phyloP scores from a whole-genome alignment of 2,329 filamentous ascomycete genomes.

The Sporothrix variecibatus region DNA sequence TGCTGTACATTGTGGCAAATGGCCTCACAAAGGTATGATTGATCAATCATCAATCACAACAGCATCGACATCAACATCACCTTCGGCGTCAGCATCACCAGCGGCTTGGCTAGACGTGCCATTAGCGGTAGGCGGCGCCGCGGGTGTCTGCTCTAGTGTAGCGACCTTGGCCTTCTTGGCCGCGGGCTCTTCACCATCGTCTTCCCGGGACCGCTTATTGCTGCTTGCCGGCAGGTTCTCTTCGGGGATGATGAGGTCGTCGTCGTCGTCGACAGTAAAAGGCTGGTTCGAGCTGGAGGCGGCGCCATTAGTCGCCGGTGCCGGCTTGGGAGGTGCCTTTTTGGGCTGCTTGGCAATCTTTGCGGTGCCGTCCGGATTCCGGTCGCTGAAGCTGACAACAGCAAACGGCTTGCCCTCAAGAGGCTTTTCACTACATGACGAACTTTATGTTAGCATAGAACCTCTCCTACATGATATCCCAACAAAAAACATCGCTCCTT shows the following conservation, averaged over 20 bases:
- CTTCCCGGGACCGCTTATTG: constrained; percentile 53
- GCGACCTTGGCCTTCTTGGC: constrained; percentile 53
- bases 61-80: background rate
- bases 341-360: constrained; percentile 28
- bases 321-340: constrained; percentile 51
- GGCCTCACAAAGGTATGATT: background rate
- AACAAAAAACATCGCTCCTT: background rate
- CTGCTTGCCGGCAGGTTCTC: background rate
- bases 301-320: constrained; percentile 44
- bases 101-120: background rate
- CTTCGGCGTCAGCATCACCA: background rate
- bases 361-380: constrained; percentile 37
- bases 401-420: constrained; percentile 58
- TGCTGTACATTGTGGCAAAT: background rate
- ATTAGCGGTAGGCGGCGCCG: background rate
- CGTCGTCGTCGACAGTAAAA: constrained; percentile 37
- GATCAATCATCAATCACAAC: constrained; percentile 14
- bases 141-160: constrained; percentile 29
- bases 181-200: constrained; percentile 41
- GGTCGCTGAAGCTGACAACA: constrained; percentile 37
- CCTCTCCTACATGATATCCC: background rate
- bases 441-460: background rate
- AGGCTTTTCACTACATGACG: constrained; percentile 38
- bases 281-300: constrained; percentile 37
- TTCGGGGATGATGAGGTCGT: constrained; percentile 38